Evolutionary conservation across 108 stramenopile species (phyloP), one percentile per base, ranked within the genome.

Genomic region (Nannochloropsis gaditana): DNA sequence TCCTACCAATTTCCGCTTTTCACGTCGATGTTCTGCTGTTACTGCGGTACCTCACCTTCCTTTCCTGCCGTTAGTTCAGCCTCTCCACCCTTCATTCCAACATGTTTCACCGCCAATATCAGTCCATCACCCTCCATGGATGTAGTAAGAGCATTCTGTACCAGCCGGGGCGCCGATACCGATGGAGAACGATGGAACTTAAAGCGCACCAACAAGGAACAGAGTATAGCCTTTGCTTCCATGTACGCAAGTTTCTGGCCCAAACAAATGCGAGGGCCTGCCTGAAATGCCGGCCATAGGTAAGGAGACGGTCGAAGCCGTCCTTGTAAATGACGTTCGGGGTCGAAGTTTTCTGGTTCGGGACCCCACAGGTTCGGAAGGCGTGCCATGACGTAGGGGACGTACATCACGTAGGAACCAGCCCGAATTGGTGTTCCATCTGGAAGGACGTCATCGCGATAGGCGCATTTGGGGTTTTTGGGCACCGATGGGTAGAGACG

Each of bases 401-500:
- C 73, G 50, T 82, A 92, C n/a, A 84, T 84, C 47, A 92, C 86
- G 42, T 19, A 82, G 11, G 85, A 43, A 10, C 91, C 92, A 17
- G 82, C 82, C 15, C 84, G 89, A 17, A 93, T 80, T 5, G 5
- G 21, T 10, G 92, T 92, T 21, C 92, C 92, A 83, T 93, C 93
- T 42, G 93, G 93, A 31, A 92, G 83, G 11, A 88, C 85, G 79
- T 91, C 90, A 83, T 87, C 91, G 19, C 8, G 59, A 73, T 6
- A 73, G 59, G n/a, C 59, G 59, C 59, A 73, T 6, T 73, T 73
- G 10, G 85, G 21, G 31, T 50, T 44, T 9, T 84, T 83, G 42
- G 92, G 90, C 41, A 92, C 91, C 41, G 89, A 83, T 5, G 92
- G 92, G 80, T 90, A 90, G 41, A 93, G 86, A 1, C 93, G 91